These are phyloP conservation scores for Russula olivacea DNA, from an alignment of 768 basidiomycete species.

Conservation along the genomic window DNA sequence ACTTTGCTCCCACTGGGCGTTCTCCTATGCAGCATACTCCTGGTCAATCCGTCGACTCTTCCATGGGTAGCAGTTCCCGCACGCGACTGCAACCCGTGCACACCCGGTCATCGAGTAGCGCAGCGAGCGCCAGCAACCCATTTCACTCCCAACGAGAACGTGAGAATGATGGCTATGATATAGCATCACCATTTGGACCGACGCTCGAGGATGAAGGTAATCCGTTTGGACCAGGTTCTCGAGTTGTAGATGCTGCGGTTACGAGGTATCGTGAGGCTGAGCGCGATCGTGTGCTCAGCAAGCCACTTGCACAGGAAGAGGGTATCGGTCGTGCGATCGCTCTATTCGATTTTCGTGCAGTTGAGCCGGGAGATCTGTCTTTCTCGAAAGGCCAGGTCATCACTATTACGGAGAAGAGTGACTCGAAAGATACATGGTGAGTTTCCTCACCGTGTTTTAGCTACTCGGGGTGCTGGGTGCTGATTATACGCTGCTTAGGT, in stretches of 20 bases:
- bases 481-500: slow-evolving; percentile 43
- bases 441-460: slow-evolving; percentile 17
- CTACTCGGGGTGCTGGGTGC: background rate
- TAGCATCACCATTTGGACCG: slow-evolving; percentile 12
- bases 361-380: slow-evolving; percentile 70
- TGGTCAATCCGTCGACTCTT: slow-evolving; percentile 5
- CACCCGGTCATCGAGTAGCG: slow-evolving; percentile 11
- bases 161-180: slow-evolving; percentile 5
- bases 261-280: slow-evolving; percentile 13
- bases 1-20: slow-evolving; percentile 17
- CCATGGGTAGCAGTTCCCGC: background rate
- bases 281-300: slow-evolving; percentile 38
- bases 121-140: slow-evolving; percentile 1
- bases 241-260: background rate
- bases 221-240: slow-evolving; percentile 11
- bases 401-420: slow-evolving; percentile 58
- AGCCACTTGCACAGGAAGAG: slow-evolving; percentile 47
- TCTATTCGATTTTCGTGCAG: slow-evolving; percentile 64
- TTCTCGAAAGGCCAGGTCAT: slow-evolving; percentile 76
- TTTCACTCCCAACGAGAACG: slow-evolving; percentile 13
- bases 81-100: slow-evolving; percentile 4
- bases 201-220: slow-evolving; percentile 21
- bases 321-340: slow-evolving; percentile 71
- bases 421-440: slow-evolving; percentile 70
- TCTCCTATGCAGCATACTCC: slow-evolving; percentile 9